phyloP scores from a whole-genome alignment of 2,329 filamentous ascomycete genomes.

The Gaeumannomyces tritici region DNA sequence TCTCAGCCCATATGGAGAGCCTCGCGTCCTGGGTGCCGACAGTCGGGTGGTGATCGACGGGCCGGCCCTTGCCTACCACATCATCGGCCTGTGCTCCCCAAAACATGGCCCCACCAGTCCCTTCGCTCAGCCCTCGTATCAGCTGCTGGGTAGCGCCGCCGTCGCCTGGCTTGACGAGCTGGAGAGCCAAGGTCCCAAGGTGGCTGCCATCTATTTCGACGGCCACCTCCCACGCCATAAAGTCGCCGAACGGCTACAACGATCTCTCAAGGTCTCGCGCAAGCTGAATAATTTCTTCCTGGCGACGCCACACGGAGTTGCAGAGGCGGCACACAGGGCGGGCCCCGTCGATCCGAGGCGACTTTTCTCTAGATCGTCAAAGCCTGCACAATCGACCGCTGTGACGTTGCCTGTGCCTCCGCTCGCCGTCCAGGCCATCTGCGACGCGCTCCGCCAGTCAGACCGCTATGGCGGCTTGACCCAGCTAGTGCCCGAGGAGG shows the following conservation, averaged over 20 bases:
- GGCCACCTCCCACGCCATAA: constrained; percentile 67
- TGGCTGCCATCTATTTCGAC: constrained; percentile 71
- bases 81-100: constrained; percentile 9
- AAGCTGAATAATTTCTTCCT: constrained; percentile 42
- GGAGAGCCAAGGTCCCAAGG: constrained; percentile 6
- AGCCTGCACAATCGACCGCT: neutral
- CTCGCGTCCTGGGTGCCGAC: constrained; percentile 7
- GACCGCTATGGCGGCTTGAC: constrained; percentile 29
- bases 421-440: constrained; percentile 69
- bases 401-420: constrained; percentile 32
- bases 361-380: neutral
- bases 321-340: constrained; percentile 16
- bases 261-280: constrained; percentile 48
- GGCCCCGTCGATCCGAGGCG: constrained; percentile 9
- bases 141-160: constrained; percentile 10
- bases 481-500: constrained; percentile 69
- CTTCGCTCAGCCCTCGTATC: constrained; percentile 12
- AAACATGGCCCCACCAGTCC: constrained; percentile 7
- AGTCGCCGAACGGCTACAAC: constrained; percentile 46
- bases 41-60: constrained; percentile 15
- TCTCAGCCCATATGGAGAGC: constrained; percentile 13
- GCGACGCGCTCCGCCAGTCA: constrained; percentile 54
- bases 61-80: constrained; percentile 16
- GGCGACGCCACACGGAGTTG: constrained; percentile 15
- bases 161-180: constrained; percentile 13